These are phyloP conservation scores for Neofusicoccum umdonicola DNA, from an alignment of 2,329 filamentous ascomycete genomes.

Conservation along the genomic window DNA sequence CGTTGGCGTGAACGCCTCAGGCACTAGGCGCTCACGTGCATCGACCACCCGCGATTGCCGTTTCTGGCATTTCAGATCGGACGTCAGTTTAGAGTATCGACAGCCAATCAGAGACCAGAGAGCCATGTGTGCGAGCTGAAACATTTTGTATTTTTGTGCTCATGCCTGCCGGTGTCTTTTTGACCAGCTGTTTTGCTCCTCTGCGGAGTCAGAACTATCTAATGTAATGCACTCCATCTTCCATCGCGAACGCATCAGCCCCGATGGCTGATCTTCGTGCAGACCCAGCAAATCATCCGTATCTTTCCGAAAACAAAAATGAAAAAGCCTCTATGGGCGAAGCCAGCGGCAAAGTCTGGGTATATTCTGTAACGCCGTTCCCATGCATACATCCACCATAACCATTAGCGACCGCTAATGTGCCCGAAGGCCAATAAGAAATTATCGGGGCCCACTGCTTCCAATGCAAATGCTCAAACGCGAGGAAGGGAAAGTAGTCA, in stretches of 20 bases:
- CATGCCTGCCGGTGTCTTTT: not conserved
- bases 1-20: not conserved
- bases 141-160: not conserved
- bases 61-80: not conserved
- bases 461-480: constrained; percentile 14
- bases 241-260: not conserved
- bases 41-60: not conserved
- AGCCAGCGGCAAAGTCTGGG: constrained; percentile 14
- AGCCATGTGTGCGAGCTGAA: not conserved
- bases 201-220: not conserved
- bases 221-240: not conserved
- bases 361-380: constrained; percentile 10
- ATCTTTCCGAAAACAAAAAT: not conserved
- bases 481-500: not conserved
- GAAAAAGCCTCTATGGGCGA: constrained; percentile 6
- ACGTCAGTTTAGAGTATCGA: not conserved
- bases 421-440: not conserved
- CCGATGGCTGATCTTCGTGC: not conserved
- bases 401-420: constrained; percentile 2
- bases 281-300: not conserved
- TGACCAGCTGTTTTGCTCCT: not conserved
- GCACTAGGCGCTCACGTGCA: not conserved
- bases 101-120: not conserved
- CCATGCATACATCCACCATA: constrained; percentile 10
- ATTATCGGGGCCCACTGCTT: not conserved